Conservation (phyloP, 306 rosid genomes). For the Coriaria nepalensis region DNA sequence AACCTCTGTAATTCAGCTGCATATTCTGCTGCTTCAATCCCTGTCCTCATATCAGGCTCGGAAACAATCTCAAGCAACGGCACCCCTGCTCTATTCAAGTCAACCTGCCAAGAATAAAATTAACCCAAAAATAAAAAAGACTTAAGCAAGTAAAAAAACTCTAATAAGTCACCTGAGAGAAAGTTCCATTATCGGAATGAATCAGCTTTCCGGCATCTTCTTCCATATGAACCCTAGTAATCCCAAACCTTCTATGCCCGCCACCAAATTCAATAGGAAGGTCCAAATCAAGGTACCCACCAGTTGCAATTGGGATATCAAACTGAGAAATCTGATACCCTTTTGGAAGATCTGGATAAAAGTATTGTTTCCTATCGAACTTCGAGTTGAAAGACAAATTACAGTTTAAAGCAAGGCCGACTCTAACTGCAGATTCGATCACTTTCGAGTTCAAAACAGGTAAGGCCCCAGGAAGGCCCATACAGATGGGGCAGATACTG, state of each 20-base stretch:
- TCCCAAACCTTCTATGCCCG: slow-evolving; percentile 76
- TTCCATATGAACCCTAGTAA: slow-evolving; percentile 98
- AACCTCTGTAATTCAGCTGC: slow-evolving; percentile 88
- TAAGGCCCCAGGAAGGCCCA: slow-evolving; percentile 94
- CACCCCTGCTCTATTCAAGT: slow-evolving; percentile 92
- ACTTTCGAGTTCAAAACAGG: slow-evolving; percentile 74
- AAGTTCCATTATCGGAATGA: slow-evolving; percentile 67
- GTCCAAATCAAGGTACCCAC: slow-evolving; percentile 68
- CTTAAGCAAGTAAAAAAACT: slow-evolving; percentile 7
- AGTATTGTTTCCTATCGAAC: slow-evolving; percentile 94
- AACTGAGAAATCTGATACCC: slow-evolving; percentile 97
- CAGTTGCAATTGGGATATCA: slow-evolving; percentile 71
- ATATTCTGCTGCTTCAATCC: slow-evolving; percentile 95
- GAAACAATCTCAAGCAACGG: slow-evolving; percentile 97
- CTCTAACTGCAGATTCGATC: slow-evolving; percentile 59
- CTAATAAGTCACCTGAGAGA: slow-evolving; percentile 50
- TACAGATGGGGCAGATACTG: slow-evolving; percentile 68
- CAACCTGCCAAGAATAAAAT: slow-evolving; percentile 46
- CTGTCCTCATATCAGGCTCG: slow-evolving; percentile 94
- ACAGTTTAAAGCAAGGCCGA: slow-evolving; percentile 83
- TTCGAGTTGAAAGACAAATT: slow-evolving; percentile 64
- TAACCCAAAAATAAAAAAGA: slow-evolving; percentile 10
- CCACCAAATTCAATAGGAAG: slow-evolving; percentile 86
- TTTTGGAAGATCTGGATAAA: slow-evolving; percentile 91
- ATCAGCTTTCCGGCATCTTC: slow-evolving; percentile 96